Percentiles rank a stretch among this genome's conserved stretches.
Conservation (phyloP, 2,329 filamentous ascomycete genomes). For the Coccinonectria pachysandricola region DNA sequence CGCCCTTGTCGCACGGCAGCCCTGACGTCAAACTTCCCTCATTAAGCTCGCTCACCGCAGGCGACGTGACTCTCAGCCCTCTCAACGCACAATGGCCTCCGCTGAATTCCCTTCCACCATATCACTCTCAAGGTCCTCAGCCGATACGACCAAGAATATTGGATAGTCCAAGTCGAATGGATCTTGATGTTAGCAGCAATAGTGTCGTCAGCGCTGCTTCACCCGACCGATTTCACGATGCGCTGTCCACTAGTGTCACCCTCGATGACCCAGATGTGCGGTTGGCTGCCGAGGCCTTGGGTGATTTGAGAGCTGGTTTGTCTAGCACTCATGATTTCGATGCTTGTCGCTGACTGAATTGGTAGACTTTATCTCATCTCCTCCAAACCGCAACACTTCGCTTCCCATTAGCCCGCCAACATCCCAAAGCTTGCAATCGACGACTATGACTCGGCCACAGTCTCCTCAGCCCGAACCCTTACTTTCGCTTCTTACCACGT, state of each 20-base stretch:
- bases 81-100: constrained; percentile 32
- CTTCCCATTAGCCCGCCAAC: constrained; percentile 28
- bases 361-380: constrained; percentile 57
- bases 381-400: constrained; percentile 35
- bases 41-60: constrained; percentile 26
- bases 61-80: constrained; percentile 17
- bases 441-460: constrained; percentile 19
- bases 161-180: constrained; percentile 40
- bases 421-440: constrained; percentile 22
- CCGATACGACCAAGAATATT: constrained; percentile 24
- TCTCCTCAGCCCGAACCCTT: constrained; percentile 63
- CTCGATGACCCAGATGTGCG: constrained; percentile 59
- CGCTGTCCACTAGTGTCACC: constrained; percentile 40
- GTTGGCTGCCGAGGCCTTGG: constrained; percentile 64
- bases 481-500: constrained; percentile 75
- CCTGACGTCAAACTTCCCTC: constrained; percentile 25
- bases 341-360: constrained; percentile 8
- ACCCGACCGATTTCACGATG: constrained; percentile 34
- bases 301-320: constrained; percentile 61
- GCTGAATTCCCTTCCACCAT: constrained; percentile 38
- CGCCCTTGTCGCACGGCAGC: constrained; percentile 14
- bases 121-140: constrained; percentile 18
- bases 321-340: constrained; percentile 5
- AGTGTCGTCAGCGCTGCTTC: constrained; percentile 33
- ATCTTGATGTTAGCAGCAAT: constrained; percentile 33